phyloP scores from a whole-genome alignment of 2,329 filamentous ascomycete genomes.

The Pseudogymnoascus sp. region DNA sequence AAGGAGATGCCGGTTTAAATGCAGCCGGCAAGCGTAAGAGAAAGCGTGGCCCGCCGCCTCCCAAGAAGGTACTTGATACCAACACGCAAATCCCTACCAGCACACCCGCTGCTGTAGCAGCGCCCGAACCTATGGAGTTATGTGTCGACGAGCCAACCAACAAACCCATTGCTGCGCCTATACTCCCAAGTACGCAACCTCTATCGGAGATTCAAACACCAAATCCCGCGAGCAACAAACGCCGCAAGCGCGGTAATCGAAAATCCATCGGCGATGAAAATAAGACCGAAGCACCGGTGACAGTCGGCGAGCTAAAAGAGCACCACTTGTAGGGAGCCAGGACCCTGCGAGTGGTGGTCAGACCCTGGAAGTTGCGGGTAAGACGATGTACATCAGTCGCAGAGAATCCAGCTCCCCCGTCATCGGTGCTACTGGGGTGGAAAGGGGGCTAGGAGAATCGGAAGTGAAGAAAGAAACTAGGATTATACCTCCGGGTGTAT shows the following conservation, averaged over 20 bases:
- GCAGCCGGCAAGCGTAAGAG: not conserved
- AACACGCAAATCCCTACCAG: not conserved
- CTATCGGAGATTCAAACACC: not conserved
- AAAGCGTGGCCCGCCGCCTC: not conserved
- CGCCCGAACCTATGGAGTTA: not conserved
- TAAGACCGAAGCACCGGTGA: not conserved
- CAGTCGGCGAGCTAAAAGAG: slow-evolving; percentile 21
- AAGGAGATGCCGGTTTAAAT: not conserved
- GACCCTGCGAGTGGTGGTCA: slow-evolving; percentile 27
- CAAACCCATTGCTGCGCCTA: not conserved
- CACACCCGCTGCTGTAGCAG: not conserved
- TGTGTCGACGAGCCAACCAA: not conserved
- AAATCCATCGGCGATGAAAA: not conserved
- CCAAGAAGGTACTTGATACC: not conserved
- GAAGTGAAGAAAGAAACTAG: not conserved
- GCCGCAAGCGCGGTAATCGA: not conserved
- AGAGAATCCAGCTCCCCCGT: not conserved
- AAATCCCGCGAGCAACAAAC: not conserved
- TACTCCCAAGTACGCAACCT: not conserved
- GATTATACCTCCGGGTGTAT: not conserved
- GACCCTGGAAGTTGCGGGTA: slow-evolving; percentile 20
- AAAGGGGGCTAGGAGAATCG: not conserved
- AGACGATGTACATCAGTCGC: slow-evolving; percentile 1
- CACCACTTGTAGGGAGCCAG: slow-evolving; percentile 29
- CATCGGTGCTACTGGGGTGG: not conserved